These are phyloP conservation scores for Heracleum sosnowskyi DNA, from an alignment of 129 eudicot genomes.

Conservation along the genomic window DNA sequence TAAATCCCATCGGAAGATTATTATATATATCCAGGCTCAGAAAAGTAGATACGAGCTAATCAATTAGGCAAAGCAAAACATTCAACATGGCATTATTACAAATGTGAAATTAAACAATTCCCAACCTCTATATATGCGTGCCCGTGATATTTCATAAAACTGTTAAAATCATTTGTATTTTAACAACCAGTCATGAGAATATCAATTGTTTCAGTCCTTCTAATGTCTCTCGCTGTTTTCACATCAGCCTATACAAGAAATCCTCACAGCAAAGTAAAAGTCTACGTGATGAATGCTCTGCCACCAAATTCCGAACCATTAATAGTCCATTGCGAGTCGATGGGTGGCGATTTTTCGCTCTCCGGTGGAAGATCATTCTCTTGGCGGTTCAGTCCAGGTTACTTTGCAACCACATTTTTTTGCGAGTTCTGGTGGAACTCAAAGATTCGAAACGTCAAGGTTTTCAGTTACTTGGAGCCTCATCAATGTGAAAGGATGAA, in stretches of 20 bases:
- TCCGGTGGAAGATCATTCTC: not conserved
- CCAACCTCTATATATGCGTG: too few relatives aligned
- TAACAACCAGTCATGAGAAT: not conserved
- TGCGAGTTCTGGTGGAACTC: conserved; percentile 6
- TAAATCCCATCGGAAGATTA: not conserved
- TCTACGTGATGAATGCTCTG: conserved; percentile 1
- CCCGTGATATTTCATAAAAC: too few relatives aligned
- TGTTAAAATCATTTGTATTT: too few relatives aligned
- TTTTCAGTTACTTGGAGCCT: conserved; percentile 3
- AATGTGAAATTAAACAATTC: too few relatives aligned
- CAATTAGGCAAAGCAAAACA: too few relatives aligned
- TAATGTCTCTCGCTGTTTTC: not conserved
- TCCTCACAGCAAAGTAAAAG: not conserved
- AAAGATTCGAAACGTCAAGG: not conserved
- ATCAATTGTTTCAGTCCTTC: not conserved
- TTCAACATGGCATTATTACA: too few relatives aligned
- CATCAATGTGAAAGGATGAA: not conserved
- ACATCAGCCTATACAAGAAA: not conserved
- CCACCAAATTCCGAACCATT: not conserved
- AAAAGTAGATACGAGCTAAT: too few relatives aligned
- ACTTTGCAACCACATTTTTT: not conserved
- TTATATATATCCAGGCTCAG: not conserved
- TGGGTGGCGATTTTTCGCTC: not conserved
- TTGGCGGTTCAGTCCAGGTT: not conserved
- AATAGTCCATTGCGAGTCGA: not conserved